Evolutionary conservation across 352 stramenopile genomes (phyloP).

Genomic region (Phytophthora ramorum): DNA sequence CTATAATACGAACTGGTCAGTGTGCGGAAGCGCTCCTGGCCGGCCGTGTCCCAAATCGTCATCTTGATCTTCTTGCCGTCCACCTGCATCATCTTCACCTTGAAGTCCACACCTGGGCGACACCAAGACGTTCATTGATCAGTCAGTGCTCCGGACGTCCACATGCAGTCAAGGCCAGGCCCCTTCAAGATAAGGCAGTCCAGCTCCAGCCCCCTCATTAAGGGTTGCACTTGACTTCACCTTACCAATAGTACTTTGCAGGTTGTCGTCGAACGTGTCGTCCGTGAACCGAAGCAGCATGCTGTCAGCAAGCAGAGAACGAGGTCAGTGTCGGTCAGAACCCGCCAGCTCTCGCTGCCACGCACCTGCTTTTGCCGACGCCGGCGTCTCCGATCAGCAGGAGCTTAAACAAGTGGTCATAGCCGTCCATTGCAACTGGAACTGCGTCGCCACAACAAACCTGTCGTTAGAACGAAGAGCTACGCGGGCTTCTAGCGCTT

Average conservation of each 20-base stretch:
- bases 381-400: slow-evolving; percentile 98
- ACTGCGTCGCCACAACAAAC: slow-evolving; percentile 13
- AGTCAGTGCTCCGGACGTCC: too few relatives aligned
- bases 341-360: neutral
- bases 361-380: slow-evolving; percentile 96
- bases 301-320: slow-evolving; percentile 44
- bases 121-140: too few relatives aligned
- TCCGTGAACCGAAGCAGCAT: slow-evolving; percentile 99
- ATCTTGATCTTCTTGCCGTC: slow-evolving; percentile 97
- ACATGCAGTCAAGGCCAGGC: too few relatives aligned
- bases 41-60: slow-evolving; percentile 99
- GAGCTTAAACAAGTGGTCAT: slow-evolving; percentile 99
- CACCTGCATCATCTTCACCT: slow-evolving; percentile 98
- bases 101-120: slow-evolving; percentile 92
- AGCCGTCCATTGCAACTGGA: slow-evolving; percentile 72
- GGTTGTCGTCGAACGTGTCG: slow-evolving; percentile 98
- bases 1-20: slow-evolving; percentile 98
- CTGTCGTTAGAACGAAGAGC: slow-evolving; percentile 24
- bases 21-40: slow-evolving; percentile 98
- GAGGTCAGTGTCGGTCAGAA: neutral
- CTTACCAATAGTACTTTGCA: slow-evolving; percentile 97
- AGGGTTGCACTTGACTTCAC: neutral
- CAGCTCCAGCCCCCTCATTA: neutral
- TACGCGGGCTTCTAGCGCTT: neutral
- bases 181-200: too few relatives aligned